A percentile compares a stretch with the other conserved stretches of the same genome.
Conservation (phyloP, 2,329 filamentous ascomycete genomes). For the Exophiala sp. region DNA sequence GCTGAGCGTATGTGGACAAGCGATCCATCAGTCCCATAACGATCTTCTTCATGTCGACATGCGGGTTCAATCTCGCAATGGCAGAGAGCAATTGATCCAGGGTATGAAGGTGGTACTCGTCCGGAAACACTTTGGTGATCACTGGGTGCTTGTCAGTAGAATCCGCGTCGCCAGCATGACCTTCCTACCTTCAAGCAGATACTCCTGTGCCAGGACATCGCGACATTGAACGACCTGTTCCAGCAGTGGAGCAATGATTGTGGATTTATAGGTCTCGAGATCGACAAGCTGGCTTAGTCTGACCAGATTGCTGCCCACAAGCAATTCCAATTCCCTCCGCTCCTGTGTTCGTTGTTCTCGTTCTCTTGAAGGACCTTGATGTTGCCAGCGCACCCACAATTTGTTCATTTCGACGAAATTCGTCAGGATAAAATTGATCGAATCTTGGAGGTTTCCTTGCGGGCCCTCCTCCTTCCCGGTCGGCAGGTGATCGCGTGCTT, state of each 20-base stretch:
- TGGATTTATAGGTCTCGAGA: conserved; percentile 84
- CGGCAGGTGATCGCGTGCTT: conserved; percentile 84
- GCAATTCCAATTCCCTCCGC: conserved; percentile 85
- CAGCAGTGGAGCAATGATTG: conserved; percentile 78
- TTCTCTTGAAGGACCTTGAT: conserved; percentile 94
- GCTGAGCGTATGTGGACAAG: conserved; percentile 86
- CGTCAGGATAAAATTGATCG: conserved; percentile 94
- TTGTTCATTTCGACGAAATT: conserved; percentile 99
- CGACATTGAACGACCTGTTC: conserved; percentile 98
- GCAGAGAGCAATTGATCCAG: conserved; percentile 91
- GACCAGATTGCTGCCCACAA: conserved; percentile 95
- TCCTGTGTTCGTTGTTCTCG: conserved; percentile 90
- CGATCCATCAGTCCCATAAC: conserved; percentile 98
- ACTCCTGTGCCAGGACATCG: conserved; percentile 94
- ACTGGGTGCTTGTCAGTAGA: conserved; percentile 46
- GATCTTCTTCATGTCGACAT: conserved; percentile 96
- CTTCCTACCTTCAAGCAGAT: conserved; percentile 68
- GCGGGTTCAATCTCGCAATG: conserved; percentile 85
- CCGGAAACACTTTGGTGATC: conserved; percentile 96
- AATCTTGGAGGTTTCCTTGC: conserved; percentile 92
- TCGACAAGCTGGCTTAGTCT: conserved; percentile 93
- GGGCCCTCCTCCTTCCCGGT: conserved; percentile 78
- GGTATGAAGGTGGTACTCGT: conserved; percentile 96
- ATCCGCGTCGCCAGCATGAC: background rate
- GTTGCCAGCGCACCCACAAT: conserved; percentile 93